Evolutionary conservation across 73 alveolate species (phyloP).

Genomic region (Effrenium voratum): DNA sequence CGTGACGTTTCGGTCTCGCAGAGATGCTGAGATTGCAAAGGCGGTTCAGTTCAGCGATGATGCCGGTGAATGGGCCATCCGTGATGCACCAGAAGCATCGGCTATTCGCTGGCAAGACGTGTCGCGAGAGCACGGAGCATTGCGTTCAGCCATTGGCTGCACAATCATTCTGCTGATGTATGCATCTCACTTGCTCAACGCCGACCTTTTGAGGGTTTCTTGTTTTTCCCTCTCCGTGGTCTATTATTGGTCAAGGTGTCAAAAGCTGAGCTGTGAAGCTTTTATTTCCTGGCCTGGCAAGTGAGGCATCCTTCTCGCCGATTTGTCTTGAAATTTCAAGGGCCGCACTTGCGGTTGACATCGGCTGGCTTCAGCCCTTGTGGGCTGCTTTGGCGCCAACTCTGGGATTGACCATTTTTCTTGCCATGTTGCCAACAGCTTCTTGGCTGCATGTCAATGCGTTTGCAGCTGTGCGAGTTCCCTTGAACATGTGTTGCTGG

Average conservation of each 20-base stretch:
- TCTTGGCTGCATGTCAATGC: background rate
- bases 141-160: background rate
- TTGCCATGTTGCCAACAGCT: constrained; percentile 44
- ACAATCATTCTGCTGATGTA: background rate
- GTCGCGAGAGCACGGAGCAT: background rate
- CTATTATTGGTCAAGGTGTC: too few relatives aligned
- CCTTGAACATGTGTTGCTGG: background rate
- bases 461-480: background rate
- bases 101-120: constrained; percentile 55
- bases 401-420: constrained; percentile 42
- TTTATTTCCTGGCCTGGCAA: too few relatives aligned
- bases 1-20: constrained; percentile 50
- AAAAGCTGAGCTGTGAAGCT: too few relatives aligned
- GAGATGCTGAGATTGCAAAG: constrained; percentile 42
- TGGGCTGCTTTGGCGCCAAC: constrained; percentile 86
- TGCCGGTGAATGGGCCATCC: background rate
- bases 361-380: constrained; percentile 41
- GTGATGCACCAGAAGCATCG: constrained; percentile 51
- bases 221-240: too few relatives aligned
- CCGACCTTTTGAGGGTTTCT: background rate
- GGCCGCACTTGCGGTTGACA: background rate
- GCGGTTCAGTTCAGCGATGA: constrained; percentile 10
- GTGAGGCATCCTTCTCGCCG: constrained; percentile 24
- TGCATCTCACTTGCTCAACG: background rate
- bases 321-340: constrained; percentile 23